phyloP scores from a whole-genome alignment of 1,284 basidiomycete genomes.

The Ustilago tritici region DNA sequence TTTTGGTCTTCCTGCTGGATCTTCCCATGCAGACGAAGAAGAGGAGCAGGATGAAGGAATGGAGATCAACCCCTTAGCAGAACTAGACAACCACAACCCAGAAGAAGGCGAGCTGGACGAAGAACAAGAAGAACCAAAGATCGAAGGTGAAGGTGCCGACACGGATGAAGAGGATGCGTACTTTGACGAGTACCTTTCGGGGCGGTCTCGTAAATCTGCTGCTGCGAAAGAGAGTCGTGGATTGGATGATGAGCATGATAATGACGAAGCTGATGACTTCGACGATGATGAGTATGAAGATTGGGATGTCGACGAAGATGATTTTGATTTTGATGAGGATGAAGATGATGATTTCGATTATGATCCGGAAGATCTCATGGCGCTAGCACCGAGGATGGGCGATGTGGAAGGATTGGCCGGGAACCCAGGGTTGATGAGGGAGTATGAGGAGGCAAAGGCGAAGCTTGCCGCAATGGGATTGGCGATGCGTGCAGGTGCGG shows the following conservation, averaged over 20 bases:
- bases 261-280: constrained; percentile 14
- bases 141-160: constrained; percentile 47
- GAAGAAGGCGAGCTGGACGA: constrained; percentile 76
- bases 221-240: constrained; percentile 30
- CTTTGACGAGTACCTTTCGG: constrained; percentile 38
- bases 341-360: constrained; percentile 64
- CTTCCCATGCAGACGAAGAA: constrained; percentile 17
- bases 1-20: constrained; percentile 32
- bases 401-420: constrained; percentile 37
- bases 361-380: constrained; percentile 60
- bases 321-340: constrained; percentile 47
- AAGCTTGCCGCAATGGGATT: constrained; percentile 44
- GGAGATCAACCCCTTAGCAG: constrained; percentile 68
- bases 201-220: constrained; percentile 25
- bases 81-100: constrained; percentile 75
- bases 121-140: constrained; percentile 48
- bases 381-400: constrained; percentile 56
- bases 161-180: constrained; percentile 72
- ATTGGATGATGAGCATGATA: constrained; percentile 75
- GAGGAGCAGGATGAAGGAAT: constrained; percentile 19
- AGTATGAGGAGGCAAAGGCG: constrained; percentile 63
- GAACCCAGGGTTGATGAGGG: constrained; percentile 56
- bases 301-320: constrained; percentile 80
- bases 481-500: constrained; percentile 12
- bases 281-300: constrained; percentile 20